Evolutionary conservation across 768 basidiomycete species (phyloP).

Genomic region (Lactarius tabidus): DNA sequence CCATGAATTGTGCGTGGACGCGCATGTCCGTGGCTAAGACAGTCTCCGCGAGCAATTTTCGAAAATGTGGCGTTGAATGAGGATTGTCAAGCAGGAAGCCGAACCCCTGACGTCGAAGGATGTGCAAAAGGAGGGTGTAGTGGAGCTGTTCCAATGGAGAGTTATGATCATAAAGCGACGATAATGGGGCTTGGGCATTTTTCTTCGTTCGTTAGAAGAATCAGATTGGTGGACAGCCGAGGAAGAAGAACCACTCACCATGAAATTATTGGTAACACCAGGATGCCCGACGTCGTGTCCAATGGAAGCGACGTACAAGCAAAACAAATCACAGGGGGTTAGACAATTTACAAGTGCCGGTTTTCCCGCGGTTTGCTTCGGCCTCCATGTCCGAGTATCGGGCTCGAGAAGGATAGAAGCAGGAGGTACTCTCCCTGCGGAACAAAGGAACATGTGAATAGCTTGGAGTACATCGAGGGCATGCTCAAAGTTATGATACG

Average conservation of each 20-base stretch:
- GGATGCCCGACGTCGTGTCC: constrained; percentile 99
- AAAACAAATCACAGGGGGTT: constrained; percentile 70
- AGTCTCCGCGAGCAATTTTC: constrained; percentile 72
- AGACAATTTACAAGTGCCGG: constrained; percentile 35
- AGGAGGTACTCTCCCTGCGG: constrained; percentile 78
- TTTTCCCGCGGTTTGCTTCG: constrained; percentile 34
- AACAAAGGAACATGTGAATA: constrained; percentile 75
- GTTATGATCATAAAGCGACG: constrained; percentile 81
- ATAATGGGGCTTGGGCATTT: constrained; percentile 89
- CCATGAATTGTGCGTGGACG: constrained; percentile 83
- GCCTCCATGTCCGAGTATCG: constrained; percentile 36
- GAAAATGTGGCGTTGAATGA: constrained; percentile 45
- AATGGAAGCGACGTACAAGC: constrained; percentile 86
- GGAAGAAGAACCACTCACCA: constrained; percentile 52
- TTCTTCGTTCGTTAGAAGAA: constrained; percentile 47
- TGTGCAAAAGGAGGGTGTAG: constrained; percentile 70
- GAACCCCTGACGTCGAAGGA: constrained; percentile 78
- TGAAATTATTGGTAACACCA: constrained; percentile 88
- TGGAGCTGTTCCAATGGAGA: constrained; percentile 94
- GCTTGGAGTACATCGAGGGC: constrained; percentile 96
- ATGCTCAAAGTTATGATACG: constrained; percentile 98
- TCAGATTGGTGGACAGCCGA: background rate
- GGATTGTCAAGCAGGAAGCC: constrained; percentile 61
- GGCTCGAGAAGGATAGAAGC: constrained; percentile 56
- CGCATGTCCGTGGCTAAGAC: constrained; percentile 96